phyloP scores from a whole-genome alignment of 495 filamentous ascomycete species.

The Daldinia bambusicola region DNA sequence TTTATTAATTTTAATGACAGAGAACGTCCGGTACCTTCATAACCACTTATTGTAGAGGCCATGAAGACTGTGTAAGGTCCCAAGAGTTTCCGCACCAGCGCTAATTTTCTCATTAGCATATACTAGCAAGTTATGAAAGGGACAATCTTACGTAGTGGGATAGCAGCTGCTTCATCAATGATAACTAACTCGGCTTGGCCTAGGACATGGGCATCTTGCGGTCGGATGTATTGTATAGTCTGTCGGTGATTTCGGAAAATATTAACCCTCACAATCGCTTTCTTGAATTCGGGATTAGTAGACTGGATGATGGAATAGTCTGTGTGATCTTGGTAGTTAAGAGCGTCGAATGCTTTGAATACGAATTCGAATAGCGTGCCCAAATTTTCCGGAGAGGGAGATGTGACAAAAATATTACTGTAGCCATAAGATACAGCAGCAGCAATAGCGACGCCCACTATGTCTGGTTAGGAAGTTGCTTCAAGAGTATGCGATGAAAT shows the following conservation, averaged over 20 bases:
- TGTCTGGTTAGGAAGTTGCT: conserved; percentile 15
- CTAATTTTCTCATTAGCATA: conserved; percentile 20
- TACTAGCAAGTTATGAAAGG: neutral
- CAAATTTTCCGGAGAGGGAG: conserved; percentile 96
- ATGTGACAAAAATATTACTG: conserved; percentile 99
- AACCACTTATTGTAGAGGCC: conserved; percentile 99
- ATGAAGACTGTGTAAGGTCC: conserved; percentile 99
- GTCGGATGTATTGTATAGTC: conserved; percentile 98
- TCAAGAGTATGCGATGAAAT: neutral
- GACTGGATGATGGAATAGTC: conserved; percentile 99
- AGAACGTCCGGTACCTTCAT: conserved; percentile 96
- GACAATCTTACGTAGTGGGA: conserved; percentile 73
- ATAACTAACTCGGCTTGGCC: conserved; percentile 96
- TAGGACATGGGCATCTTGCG: conserved; percentile 92
- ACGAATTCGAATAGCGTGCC: conserved; percentile 98
- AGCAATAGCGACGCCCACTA: conserved; percentile 84
- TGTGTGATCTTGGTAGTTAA: conserved; percentile 90
- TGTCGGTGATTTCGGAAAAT: conserved; percentile 95
- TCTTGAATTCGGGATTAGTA: conserved; percentile 98
- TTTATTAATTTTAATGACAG: conserved; percentile 97
- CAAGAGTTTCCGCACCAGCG: conserved; percentile 88
- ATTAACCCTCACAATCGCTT: conserved; percentile 97
- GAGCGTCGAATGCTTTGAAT: conserved; percentile 97
- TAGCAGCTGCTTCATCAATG: conserved; percentile 98
- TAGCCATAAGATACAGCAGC: conserved; percentile 96